Evolutionary conservation across 2,329 filamentous ascomycete species (phyloP).

Genomic region (Diaporthe eres): DNA sequence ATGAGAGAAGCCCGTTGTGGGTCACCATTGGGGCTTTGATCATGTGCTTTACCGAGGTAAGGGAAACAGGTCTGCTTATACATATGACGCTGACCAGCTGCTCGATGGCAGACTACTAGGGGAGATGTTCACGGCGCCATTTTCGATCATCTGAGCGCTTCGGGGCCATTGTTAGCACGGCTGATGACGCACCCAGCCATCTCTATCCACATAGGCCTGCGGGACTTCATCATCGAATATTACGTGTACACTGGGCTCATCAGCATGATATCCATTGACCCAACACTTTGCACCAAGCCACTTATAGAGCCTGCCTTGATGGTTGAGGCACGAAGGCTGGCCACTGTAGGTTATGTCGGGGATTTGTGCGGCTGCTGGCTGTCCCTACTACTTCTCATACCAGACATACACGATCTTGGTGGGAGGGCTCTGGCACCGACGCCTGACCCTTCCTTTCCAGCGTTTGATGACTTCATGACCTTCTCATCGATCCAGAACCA

Average conservation of each 20-base stretch:
- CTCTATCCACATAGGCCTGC: neutral
- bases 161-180: neutral
- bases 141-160: neutral
- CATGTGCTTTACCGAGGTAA: neutral
- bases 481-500: neutral
- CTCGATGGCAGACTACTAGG: neutral
- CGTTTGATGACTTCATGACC: neutral
- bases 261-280: neutral
- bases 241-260: neutral
- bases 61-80: neutral
- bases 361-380: neutral
- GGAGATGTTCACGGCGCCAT: neutral
- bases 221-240: neutral
- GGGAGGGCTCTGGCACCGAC: neutral
- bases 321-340: neutral
- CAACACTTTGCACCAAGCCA: neutral
- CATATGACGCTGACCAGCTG: neutral
- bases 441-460: neutral
- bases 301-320: neutral
- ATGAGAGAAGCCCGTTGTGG: neutral
- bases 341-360: neutral
- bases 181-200: neutral
- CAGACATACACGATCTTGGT: neutral
- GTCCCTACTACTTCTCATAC: neutral
- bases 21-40: neutral